Evolutionary conservation across 257 asterid genomes (phyloP), one percentile per base, ranked within the genome.

Genomic region (Solanum ossicruentum): DNA sequence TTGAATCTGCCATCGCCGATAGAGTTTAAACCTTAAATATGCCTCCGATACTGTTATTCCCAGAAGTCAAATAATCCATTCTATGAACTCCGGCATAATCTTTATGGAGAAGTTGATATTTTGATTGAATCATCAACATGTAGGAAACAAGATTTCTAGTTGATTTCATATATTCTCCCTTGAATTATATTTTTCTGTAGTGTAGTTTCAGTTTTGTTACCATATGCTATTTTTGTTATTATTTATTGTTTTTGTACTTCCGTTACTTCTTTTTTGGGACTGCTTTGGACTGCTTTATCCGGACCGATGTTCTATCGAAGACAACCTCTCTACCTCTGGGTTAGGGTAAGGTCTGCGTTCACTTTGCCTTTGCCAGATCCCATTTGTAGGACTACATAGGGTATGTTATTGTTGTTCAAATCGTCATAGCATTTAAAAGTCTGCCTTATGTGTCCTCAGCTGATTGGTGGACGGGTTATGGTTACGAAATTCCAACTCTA

Each of bases 401-500:
- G 32, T n/a, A 58, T 58, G 66, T 58, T 58, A 23, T 20, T 57
- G 65, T 58, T 20, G 66, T 58, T 36, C 15, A 11, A 73, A 82
- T 54, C 4, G 16, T 54, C 36, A 2, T 63, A n/a, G 10, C 52
- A 13, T 66, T 80, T 21, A 61, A 71, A 55, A 70, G 39, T 32
- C 32, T 72, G 63, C 80, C 47, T 23, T 71, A 23, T 60, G 41
- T 71, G 73, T 87, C 39, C 26, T 85, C 80, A 90, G 92, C 90
- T 84, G 93, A 90, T 77, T 88, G 91, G 93, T 87, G 92, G 92
- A 89, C 86, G 12, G 86, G 70, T 72, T 90, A 90, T 86, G 91
- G 91, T 61, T 90, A 88, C 36, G 93, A 90, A 89, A 81, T 88
- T 28, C 91, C 89, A 56, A 90, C 89, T 39, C 63, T 90, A 72